Evolutionary conservation across 2,329 filamentous ascomycete genomes (phyloP), one percentile per base, ranked within the genome.

Genomic region (Talaromyces sp.): DNA sequence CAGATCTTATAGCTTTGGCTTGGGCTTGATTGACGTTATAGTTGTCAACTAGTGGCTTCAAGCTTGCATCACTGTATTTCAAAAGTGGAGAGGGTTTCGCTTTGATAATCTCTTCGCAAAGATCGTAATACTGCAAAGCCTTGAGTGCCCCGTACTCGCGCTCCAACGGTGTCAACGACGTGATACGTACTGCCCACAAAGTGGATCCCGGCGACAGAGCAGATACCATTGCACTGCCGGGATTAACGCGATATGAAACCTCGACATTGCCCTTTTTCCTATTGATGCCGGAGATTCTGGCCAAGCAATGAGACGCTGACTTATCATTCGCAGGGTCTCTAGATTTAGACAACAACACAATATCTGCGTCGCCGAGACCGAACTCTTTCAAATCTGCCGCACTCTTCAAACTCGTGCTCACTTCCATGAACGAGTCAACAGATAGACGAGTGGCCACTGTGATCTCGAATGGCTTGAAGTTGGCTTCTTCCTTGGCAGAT

Each of bases 81-180:
- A 97, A 85, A 70, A 97, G 87, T 1, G 92, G 93, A 7, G 94
- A 97, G 0, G 96, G 95, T 73, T 93, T 92, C 3, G 93, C 95
- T 71, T 89, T 88, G 57, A 96, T 83, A 64, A 99, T 91, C 78
- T 99, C 95, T 65, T 94, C 90, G 81, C 94, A 96, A 22, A 99
- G 84, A 77, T 99, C 95, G 72, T 98, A 99, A 77, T 96, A 98
- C 75, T 96, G 90, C 68, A 99, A 79, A 72, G 91, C 94, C 79
- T 93, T 90, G 35, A 99, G 80, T 0, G 95, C 92, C 64, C 93
- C 95, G 75, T 93, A 99, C 78, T 99, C 95, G 76, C 95, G 89
- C 80, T 99, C 94, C 60, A 98, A 89, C 0, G 95, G 95, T 1
- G 90, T 96, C 82, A 99, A 90, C 66, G 94, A 97, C 62, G 93